Evolutionary conservation across 2,329 filamentous ascomycete species (phyloP).

Genomic region (Claviceps pazoutovae): DNA sequence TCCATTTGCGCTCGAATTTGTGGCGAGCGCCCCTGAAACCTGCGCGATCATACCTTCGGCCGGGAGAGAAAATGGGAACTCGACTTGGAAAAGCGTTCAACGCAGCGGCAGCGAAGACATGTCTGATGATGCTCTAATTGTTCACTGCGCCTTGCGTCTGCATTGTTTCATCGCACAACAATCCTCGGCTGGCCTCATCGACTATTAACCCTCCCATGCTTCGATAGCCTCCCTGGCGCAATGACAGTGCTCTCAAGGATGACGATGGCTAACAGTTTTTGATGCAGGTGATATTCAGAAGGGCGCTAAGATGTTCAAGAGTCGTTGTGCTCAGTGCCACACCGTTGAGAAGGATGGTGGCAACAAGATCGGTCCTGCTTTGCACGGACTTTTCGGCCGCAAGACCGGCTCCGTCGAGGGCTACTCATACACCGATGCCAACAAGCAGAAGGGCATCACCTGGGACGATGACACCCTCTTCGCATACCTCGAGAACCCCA

Average conservation of each 20-base stretch:
- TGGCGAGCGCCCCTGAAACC: background rate
- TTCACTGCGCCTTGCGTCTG: background rate
- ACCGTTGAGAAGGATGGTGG: constrained; percentile 77
- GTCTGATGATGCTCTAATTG: background rate
- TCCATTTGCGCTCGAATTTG: background rate
- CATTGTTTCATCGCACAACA: background rate
- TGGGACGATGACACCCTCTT: constrained; percentile 86
- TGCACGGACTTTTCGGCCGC: constrained; percentile 95
- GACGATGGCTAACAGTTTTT: background rate
- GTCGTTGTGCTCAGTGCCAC: constrained; percentile 96
- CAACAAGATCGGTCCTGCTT: constrained; percentile 97
- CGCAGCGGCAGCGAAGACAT: background rate
- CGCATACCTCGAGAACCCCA: constrained; percentile 99
- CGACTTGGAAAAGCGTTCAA: background rate
- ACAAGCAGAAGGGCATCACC: constrained; percentile 88
- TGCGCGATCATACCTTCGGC: constrained; percentile 2
- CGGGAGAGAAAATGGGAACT: background rate
- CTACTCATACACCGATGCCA: constrained; percentile 97
- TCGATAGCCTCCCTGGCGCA: no score
- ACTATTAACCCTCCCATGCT: no score
- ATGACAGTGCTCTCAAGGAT: background rate
- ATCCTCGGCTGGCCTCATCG: background rate
- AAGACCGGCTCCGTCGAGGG: constrained; percentile 84
- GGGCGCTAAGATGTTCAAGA: constrained; percentile 99
- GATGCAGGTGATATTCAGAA: constrained; percentile 77